Evolutionary conservation across 768 basidiomycete species (phyloP).

Genomic region (Lactarius evosmus): DNA sequence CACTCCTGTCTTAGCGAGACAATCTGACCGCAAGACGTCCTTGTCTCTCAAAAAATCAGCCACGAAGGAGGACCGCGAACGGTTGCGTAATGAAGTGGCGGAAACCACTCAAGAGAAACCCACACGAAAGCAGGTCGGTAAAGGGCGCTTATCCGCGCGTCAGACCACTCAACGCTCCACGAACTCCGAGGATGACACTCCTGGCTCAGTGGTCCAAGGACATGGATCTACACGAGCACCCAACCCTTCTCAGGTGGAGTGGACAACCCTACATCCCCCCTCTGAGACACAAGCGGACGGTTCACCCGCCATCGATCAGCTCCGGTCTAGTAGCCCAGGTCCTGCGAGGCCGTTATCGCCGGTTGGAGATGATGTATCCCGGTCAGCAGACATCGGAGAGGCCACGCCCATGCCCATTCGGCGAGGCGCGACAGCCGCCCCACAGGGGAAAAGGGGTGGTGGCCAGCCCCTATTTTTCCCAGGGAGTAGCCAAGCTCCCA

Average conservation of each 20-base stretch:
- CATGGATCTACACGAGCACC: slow-evolving; percentile 3
- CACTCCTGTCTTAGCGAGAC: slow-evolving; percentile 3
- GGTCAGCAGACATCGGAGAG: slow-evolving; percentile 1
- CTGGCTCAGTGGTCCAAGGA: slow-evolving; percentile 2
- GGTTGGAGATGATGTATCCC: not conserved
- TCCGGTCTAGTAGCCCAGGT: slow-evolving; percentile 15
- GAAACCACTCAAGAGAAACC: not conserved
- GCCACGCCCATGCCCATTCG: not conserved
- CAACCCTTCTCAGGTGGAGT: slow-evolving; percentile 9
- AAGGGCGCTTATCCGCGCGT: not conserved
- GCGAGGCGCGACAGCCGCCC: not conserved
- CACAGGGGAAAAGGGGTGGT: not conserved
- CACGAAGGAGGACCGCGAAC: slow-evolving; percentile 6
- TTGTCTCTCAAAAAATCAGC: not conserved
- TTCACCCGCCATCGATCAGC: slow-evolving; percentile 13
- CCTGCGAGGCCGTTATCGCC: not conserved
- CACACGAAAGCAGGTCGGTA: not conserved
- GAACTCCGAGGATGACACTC: not conserved
- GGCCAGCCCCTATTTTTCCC: slow-evolving; percentile 22
- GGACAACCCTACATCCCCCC: slow-evolving; percentile 9
- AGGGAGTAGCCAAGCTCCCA: slow-evolving; percentile 24
- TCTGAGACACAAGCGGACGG: not conserved
- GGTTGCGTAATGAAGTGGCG: not conserved
- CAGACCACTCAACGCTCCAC: not conserved
- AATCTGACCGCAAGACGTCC: not conserved